phyloP scores from a whole-genome alignment of 306 rosid genomes.

The Lotus japonicus region DNA sequence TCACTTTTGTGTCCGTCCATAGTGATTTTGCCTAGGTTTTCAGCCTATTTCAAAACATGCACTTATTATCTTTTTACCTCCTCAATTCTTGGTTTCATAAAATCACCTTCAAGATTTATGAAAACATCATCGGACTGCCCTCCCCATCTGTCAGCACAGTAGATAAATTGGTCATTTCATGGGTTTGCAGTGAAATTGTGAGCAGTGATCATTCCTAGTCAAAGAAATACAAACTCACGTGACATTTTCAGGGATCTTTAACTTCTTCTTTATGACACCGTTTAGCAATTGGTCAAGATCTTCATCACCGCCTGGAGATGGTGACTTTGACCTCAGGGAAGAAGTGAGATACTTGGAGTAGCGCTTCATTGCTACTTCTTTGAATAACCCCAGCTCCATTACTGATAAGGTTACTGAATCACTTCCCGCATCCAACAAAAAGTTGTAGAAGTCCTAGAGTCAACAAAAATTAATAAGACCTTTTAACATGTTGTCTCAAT shows the following conservation, averaged over 20 bases:
- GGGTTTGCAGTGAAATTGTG: not conserved
- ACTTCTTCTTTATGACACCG: constrained; percentile 66
- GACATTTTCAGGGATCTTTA: constrained; percentile 61
- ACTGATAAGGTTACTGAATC: constrained; percentile 29
- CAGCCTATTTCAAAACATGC: not conserved
- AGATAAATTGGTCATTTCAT: not conserved
- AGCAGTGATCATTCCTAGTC: not conserved
- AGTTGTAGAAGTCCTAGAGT: constrained; percentile 72
- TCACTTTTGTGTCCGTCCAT: too few relatives aligned
- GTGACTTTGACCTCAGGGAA: constrained; percentile 23
- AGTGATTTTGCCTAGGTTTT: too few relatives aligned
- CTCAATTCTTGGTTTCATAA: constrained; percentile 80
- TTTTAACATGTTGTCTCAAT: too few relatives aligned
- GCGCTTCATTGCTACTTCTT: constrained; percentile 20
- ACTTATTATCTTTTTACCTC: constrained; percentile 44
- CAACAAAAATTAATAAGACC: not conserved
- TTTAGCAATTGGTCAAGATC: constrained; percentile 49
- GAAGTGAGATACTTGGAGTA: constrained; percentile 52
- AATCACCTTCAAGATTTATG: constrained; percentile 37
- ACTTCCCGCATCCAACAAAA: constrained; percentile 45
- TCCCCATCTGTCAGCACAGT: constrained; percentile 60
- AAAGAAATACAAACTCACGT: constrained; percentile 38
- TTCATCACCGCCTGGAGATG: constrained; percentile 35
- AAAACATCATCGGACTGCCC: constrained; percentile 46
- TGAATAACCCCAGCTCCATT: constrained; percentile 14